Base-by-base conservation (phyloP, 1,284 basidiomycete genomes). In the Rhodotorula glutinis region DNA sequence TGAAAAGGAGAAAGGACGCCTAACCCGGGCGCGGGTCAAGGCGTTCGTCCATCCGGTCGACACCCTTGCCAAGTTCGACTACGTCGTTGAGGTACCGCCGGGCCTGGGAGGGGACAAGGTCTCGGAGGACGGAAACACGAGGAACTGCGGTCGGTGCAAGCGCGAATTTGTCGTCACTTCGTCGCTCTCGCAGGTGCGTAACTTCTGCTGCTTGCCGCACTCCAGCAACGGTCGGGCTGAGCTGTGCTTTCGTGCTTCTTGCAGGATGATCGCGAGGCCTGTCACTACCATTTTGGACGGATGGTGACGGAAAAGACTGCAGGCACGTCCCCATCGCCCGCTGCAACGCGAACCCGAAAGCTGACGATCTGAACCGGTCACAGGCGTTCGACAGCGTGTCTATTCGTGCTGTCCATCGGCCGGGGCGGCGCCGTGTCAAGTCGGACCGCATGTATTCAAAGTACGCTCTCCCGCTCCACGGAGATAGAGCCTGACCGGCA, bases 221-320 rank as follows among this genome's bases (percentile, higher is more conserved):
- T 3, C 23, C 41, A 16, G n/a, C 14, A 25, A 16, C 27, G 14
- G 30, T 30, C 23, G n/a, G 10, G 3, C 53, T 49, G 25, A 53
- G 33, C 33, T 11, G 33, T 51, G n/a, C 33, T 10, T 1, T 4
- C 41, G 17, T 2, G n/a, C 9, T 51, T 30, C 41, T n/a, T n/a
- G n/a, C n/a, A 81, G 63, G 84, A 84, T 33, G 80, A 84, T 52
- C 82, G 83, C 21, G 84, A 86, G 3, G 83, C 88, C 69, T 97
- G 93, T 77, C 79, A 82, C 0, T 88, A 85, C 76, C 93, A 96
- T 77, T 92, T 89, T 87, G 92, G 92, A 0, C 87, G 83, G 77
- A 81, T 84, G n/a, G 83, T 83, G 73, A 81, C 80, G 30, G 82
- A 80, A 57, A 83, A 81, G 53, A 81, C 84, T 58, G 84, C 86